Conservation (phyloP, 441 rosid genomes). For the Bocquillonia castaneifolia region DNA sequence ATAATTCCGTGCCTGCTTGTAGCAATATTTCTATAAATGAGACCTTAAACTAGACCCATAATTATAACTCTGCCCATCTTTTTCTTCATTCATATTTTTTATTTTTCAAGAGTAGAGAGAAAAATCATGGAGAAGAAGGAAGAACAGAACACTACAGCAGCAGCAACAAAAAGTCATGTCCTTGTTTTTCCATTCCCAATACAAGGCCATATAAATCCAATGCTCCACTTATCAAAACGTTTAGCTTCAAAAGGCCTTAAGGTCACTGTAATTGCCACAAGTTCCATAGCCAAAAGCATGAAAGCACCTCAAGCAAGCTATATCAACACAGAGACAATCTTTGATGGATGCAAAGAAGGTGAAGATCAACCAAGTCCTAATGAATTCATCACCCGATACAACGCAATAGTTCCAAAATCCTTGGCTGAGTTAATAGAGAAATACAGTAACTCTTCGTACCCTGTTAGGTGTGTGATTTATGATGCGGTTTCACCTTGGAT, state of each 20-base stretch:
- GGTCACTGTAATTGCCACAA: conserved; percentile 39
- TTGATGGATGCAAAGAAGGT: conserved; percentile 24
- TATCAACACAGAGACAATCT: conserved; percentile 32
- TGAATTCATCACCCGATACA: conserved; percentile 19
- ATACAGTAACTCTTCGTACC: background rate
- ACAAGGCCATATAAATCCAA: conserved; percentile 65
- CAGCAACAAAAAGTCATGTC: conserved; percentile 30
- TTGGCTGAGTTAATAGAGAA: conserved; percentile 32
- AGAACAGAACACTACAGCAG: background rate
- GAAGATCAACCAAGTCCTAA: conserved; percentile 17
- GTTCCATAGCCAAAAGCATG: conserved; percentile 25
- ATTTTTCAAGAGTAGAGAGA: too few relatives aligned
- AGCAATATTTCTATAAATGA: background rate
- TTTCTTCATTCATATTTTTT: background rate
- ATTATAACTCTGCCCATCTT: background rate
- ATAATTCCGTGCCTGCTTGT: too few relatives aligned
- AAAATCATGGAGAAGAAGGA: conserved; percentile 9
- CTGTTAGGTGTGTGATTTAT: conserved; percentile 34
- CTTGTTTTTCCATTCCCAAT: conserved; percentile 39
- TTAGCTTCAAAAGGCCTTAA: conserved; percentile 44
- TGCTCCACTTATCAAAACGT: conserved; percentile 58
- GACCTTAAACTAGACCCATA: background rate
- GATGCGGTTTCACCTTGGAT: conserved; percentile 41
- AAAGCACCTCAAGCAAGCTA: conserved; percentile 17
- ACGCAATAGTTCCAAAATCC: conserved; percentile 25